phyloP scores from a whole-genome alignment of 768 basidiomycete species.

The Ramaria sp. region DNA sequence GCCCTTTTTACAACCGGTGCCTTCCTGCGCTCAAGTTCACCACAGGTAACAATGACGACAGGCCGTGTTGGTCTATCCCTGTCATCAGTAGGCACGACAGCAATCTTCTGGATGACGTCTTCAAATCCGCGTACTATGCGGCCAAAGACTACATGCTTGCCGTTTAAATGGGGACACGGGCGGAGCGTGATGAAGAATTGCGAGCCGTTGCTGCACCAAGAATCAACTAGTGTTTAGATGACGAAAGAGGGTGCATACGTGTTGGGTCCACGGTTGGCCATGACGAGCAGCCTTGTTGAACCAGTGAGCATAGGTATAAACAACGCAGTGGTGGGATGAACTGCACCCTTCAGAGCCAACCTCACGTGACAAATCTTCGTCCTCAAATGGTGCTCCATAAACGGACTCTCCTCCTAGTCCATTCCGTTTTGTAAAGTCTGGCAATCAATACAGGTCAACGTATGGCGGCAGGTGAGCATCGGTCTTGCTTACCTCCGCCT shows the following conservation, averaged over 20 bases:
- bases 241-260: not conserved
- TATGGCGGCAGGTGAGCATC: not conserved
- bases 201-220: slow-evolving; percentile 60
- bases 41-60: slow-evolving; percentile 65
- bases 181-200: slow-evolving; percentile 82
- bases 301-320: not conserved
- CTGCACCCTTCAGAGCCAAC: slow-evolving; percentile 55
- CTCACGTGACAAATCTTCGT: slow-evolving; percentile 60
- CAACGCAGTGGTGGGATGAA: slow-evolving; percentile 8
- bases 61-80: slow-evolving; percentile 64
- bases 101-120: slow-evolving; percentile 47
- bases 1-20: not conserved
- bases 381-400: slow-evolving; percentile 63
- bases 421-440: slow-evolving; percentile 71
- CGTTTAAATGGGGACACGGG: slow-evolving; percentile 66
- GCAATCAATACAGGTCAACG: not conserved
- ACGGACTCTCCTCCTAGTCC: slow-evolving; percentile 78
- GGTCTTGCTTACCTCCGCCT: slow-evolving; percentile 47
- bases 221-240: not conserved
- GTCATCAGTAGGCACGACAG: slow-evolving; percentile 56
- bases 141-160: slow-evolving; percentile 50
- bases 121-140: slow-evolving; percentile 50
- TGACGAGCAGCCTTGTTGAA: slow-evolving; percentile 53
- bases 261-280: slow-evolving; percentile 74
- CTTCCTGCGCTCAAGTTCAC: slow-evolving; percentile 70